These are phyloP conservation scores for Brassica balearica DNA, from an alignment of 441 rosid genomes.

Conservation along the genomic window DNA sequence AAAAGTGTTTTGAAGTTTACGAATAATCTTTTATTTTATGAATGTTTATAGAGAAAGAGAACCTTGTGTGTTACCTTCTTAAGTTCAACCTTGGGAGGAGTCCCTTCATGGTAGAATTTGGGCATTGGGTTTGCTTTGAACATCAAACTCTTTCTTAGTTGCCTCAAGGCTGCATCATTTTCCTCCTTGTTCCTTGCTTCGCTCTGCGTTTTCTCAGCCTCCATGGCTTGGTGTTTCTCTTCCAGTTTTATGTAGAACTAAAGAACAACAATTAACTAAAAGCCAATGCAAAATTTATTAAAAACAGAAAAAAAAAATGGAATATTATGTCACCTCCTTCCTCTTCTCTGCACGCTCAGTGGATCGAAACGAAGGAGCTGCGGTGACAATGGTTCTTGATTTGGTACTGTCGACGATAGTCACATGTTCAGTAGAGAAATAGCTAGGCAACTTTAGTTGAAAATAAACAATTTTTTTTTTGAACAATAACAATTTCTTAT, in stretches of 20 bases:
- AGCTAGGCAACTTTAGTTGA: neutral
- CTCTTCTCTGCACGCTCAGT: constrained; percentile 89
- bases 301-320: neutral
- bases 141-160: constrained; percentile 81
- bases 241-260: constrained; percentile 87
- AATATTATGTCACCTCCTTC: constrained; percentile 66
- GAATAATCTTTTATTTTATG: neutral
- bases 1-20: neutral
- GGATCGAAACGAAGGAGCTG: constrained; percentile 77
- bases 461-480: constrained; percentile 4
- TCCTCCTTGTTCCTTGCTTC: constrained; percentile 95
- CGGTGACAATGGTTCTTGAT: constrained; percentile 55
- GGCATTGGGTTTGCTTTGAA: constrained; percentile 98
- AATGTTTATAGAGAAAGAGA: constrained; percentile 38
- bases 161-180: constrained; percentile 80
- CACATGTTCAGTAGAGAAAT: constrained; percentile 8
- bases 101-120: constrained; percentile 88
- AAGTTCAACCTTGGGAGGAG: constrained; percentile 86
- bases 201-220: constrained; percentile 81
- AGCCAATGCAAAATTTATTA: neutral
- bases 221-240: constrained; percentile 91
- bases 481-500: neutral
- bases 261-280: constrained; percentile 36
- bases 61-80: constrained; percentile 72
- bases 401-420: constrained; percentile 49